A percentile compares a stretch with the other conserved stretches of the same genome.
Evolutionary conservation across 257 asterid genomes (phyloP).

Genomic region (Perilla frutescens): DNA sequence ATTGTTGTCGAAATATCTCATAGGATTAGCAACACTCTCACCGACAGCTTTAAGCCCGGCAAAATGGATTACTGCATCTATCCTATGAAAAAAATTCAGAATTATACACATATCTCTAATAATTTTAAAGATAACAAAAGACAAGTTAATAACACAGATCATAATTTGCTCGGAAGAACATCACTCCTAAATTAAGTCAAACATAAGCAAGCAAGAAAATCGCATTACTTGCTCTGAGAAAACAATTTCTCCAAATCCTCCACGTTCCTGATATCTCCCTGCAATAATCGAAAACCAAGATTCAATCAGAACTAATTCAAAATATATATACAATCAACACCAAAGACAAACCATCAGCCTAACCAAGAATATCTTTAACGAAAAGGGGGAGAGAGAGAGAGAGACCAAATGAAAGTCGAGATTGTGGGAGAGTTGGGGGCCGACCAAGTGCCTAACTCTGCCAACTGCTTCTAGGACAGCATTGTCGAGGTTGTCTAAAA

Average conservation of each 20-base stretch:
- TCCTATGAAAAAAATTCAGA: slow-evolving; percentile 43
- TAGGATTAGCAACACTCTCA: slow-evolving; percentile 88
- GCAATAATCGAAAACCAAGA: slow-evolving; percentile 37
- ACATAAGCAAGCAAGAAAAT: background rate
- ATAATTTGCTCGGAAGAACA: background rate
- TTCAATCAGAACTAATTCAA: slow-evolving; percentile 3
- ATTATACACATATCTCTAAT: background rate
- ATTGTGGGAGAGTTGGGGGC: slow-evolving; percentile 65
- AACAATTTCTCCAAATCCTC: slow-evolving; percentile 88
- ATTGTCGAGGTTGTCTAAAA: slow-evolving; percentile 84
- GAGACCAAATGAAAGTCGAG: slow-evolving; percentile 74
- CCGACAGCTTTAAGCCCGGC: slow-evolving; percentile 99
- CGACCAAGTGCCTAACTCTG: slow-evolving; percentile 61
- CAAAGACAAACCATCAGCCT: background rate
- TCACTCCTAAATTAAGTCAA: background rate
- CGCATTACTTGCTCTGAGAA: slow-evolving; percentile 60
- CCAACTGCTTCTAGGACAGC: slow-evolving; percentile 75
- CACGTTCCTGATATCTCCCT: slow-evolving; percentile 92
- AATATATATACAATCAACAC: background rate
- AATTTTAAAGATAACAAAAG: background rate
- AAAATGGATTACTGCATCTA: slow-evolving; percentile 92
- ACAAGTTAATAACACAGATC: background rate
- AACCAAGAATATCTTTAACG: background rate
- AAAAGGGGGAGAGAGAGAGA: background rate
- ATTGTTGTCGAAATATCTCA: slow-evolving; percentile 88